Evolutionary conservation across 164 flowering plant species (phyloP).

Genomic region (Vitis vinifera): DNA sequence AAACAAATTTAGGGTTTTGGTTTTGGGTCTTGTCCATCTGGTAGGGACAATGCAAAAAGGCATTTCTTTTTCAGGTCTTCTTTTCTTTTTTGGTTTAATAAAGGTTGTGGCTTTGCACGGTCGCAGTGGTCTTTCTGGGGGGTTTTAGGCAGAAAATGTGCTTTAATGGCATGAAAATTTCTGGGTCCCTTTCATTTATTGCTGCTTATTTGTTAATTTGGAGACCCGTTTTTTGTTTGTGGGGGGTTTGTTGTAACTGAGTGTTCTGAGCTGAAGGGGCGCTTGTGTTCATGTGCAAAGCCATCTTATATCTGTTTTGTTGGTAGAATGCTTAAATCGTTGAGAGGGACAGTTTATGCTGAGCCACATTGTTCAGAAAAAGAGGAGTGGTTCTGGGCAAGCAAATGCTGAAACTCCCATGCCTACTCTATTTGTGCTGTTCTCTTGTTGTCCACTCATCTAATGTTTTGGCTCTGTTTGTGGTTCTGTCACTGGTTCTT

Average conservation of each 20-base stretch:
- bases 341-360: not conserved
- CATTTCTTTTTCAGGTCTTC: conserved; percentile 6
- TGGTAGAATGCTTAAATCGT: conserved; percentile 13
- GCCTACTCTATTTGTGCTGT: conserved; percentile 6
- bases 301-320: not conserved
- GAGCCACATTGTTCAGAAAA: conserved; percentile 15
- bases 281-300: not conserved
- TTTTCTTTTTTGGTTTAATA: conserved; percentile 6
- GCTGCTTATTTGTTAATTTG: not conserved
- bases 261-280: not conserved
- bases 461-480: conserved; percentile 10
- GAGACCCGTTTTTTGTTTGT: conserved; percentile 16
- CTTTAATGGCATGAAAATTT: conserved; percentile 6
- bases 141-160: not conserved
- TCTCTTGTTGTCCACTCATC: not conserved
- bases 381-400: conserved; percentile 6
- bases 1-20: conserved; percentile 12
- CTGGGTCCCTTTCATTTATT: conserved; percentile 24
- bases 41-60: conserved; percentile 7
- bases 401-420: conserved; percentile 23
- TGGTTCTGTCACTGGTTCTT: conserved; percentile 1
- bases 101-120: conserved; percentile 9
- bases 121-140: no score
- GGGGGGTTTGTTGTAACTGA: conserved; percentile 8
- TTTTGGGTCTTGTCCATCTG: conserved; percentile 6